Conservation (phyloP, 129 eudicot genomes). For the Daucus carota region DH1_v3.0 NC_030387.2:5607001-5607500, state of each 20-base stretch:
- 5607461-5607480: not conserved
- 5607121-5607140: not conserved
- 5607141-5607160: slow-evolving; percentile 7
- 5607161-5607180: not conserved
- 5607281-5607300: slow-evolving; percentile 84
- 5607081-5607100: not conserved
- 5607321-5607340: slow-evolving; percentile 94
- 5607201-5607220: not conserved
- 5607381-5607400: slow-evolving; percentile 76
- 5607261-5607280: slow-evolving; percentile 35
- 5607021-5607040: slow-evolving; percentile 1
- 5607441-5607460: not conserved
- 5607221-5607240: slow-evolving; percentile 4
- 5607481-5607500: slow-evolving; percentile 38
- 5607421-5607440: not conserved
- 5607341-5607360: slow-evolving; percentile 60
- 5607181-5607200: not conserved
- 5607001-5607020: not conserved
- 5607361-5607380: slow-evolving; percentile 70
- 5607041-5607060: not conserved
- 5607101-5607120: not conserved
- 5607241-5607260: slow-evolving; percentile 9
- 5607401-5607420: slow-evolving; percentile 79
- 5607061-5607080: not conserved
- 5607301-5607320: slow-evolving; percentile 89